Conservation (phyloP, 768 basidiomycete species). For the Pulveroboletus sp. region DNA sequence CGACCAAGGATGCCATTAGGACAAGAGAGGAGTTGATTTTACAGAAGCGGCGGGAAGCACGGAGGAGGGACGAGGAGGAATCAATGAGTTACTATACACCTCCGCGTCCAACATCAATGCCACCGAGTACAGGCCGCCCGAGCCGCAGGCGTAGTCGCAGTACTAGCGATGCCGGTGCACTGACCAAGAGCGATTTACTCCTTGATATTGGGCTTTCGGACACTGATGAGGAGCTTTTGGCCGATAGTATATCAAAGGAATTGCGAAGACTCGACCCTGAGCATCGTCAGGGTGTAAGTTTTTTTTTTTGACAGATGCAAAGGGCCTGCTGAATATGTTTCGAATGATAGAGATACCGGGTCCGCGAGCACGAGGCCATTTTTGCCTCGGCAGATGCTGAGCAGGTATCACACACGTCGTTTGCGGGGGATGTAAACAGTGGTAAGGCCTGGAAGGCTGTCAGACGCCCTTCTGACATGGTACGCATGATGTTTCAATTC, state of each 20-base stretch:
- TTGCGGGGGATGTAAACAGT: conserved; percentile 78
- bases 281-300: conserved; percentile 23
- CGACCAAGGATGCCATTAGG: conserved; percentile 66
- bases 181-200: conserved; percentile 32
- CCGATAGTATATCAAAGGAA: conserved; percentile 72
- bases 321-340: conserved; percentile 2
- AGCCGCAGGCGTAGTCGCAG: conserved; percentile 72
- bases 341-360: conserved; percentile 64
- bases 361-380: conserved; percentile 78
- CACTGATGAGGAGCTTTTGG: conserved; percentile 52
- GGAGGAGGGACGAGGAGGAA: conserved; percentile 51
- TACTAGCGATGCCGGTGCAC: conserved; percentile 66
- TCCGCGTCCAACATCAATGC: conserved; percentile 23
- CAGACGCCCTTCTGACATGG: conserved; percentile 92
- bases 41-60: conserved; percentile 64
- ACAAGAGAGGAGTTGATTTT: conserved; percentile 66
- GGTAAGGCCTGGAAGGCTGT: conserved; percentile 87
- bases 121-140: conserved; percentile 42
- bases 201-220: conserved; percentile 39
- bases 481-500: conserved; percentile 33
- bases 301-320: neutral
- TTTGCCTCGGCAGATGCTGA: conserved; percentile 77
- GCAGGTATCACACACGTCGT: conserved; percentile 64
- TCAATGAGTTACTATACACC: conserved; percentile 35
- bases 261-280: conserved; percentile 54